phyloP scores from a whole-genome alignment of 768 basidiomycete genomes.

The Dentipellis sp. region DNA sequence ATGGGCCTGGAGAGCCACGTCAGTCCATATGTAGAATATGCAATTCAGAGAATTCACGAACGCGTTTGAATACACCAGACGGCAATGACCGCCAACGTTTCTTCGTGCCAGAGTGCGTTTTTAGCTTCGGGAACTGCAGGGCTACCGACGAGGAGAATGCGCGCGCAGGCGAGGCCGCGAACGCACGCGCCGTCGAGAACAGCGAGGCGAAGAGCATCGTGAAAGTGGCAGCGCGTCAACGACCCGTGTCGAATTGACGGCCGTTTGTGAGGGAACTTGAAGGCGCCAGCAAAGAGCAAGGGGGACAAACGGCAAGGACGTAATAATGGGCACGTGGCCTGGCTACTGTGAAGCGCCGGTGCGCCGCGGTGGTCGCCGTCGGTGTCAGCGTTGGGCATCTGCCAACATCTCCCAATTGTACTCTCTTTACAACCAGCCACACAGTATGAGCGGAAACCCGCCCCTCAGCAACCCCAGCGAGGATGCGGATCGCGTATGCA shows the following conservation, averaged over 20 bases:
- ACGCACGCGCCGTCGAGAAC: conserved; percentile 4
- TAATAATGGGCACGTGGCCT: neutral
- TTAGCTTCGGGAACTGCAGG: conserved; percentile 62
- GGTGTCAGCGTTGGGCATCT: neutral
- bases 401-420: neutral
- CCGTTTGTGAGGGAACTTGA: neutral
- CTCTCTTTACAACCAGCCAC: neutral
- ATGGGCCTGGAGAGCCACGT: conserved; percentile 39
- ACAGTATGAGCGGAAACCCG: conserved; percentile 14
- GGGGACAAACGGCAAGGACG: neutral
- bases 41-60: conserved; percentile 24
- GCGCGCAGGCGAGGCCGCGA: conserved; percentile 16
- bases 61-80: conserved; percentile 66
- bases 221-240: too few species aligned
- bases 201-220: too few species aligned
- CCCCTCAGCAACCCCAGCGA: conserved; percentile 39
- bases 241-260: too few species aligned
- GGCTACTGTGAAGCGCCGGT: neutral
- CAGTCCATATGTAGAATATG: neutral
- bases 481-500: conserved; percentile 69
- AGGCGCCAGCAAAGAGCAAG: neutral
- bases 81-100: conserved; percentile 70
- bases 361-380: neutral
- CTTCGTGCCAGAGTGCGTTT: conserved; percentile 73
- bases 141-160: conserved; percentile 52